Conservation (phyloP, 2,329 filamentous ascomycete genomes). For the Colletotrichum spaethianum region DNA sequence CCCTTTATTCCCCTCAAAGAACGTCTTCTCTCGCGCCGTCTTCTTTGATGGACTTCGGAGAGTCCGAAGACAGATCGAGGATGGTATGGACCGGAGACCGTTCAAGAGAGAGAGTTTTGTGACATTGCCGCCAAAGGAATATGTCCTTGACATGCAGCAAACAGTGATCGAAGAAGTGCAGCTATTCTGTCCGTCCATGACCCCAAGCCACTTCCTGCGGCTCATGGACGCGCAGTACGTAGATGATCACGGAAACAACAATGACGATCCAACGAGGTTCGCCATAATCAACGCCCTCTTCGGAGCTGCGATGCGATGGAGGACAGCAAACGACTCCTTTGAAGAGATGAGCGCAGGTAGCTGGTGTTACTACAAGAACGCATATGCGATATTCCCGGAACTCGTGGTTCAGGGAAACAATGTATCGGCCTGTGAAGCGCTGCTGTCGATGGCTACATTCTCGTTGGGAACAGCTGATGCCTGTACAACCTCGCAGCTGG, state of each 20-base stretch:
- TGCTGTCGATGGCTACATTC: conserved; percentile 32
- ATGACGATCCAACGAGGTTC: conserved; percentile 15
- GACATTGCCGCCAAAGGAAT: conserved; percentile 15
- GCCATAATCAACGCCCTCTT: conserved; percentile 26
- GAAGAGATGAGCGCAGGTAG: conserved; percentile 1
- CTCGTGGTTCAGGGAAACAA: conserved; percentile 4
- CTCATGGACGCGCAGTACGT: conserved; percentile 17
- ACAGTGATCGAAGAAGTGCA: conserved; percentile 24
- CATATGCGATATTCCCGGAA: conserved; percentile 24
- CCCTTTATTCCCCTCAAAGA: background rate
- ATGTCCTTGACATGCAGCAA: conserved; percentile 16
- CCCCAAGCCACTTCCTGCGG: conserved; percentile 1
- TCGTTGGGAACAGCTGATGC: conserved; percentile 24
- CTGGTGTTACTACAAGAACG: conserved; percentile 39
- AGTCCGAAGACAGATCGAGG: background rate
- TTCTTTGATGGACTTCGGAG: background rate
- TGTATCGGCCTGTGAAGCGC: conserved; percentile 25
- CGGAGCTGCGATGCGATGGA: conserved; percentile 20
- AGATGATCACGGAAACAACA: background rate
- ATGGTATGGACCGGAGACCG: background rate
- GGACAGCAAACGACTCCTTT: conserved; percentile 30
- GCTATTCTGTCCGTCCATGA: conserved; percentile 24
- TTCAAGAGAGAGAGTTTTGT: conserved; percentile 4
- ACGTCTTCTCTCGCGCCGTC: background rate
- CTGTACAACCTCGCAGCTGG: conserved; percentile 16